phyloP scores from a whole-genome alignment of 2,329 filamentous ascomycete genomes.

The Esteya vermicola region DNA sequence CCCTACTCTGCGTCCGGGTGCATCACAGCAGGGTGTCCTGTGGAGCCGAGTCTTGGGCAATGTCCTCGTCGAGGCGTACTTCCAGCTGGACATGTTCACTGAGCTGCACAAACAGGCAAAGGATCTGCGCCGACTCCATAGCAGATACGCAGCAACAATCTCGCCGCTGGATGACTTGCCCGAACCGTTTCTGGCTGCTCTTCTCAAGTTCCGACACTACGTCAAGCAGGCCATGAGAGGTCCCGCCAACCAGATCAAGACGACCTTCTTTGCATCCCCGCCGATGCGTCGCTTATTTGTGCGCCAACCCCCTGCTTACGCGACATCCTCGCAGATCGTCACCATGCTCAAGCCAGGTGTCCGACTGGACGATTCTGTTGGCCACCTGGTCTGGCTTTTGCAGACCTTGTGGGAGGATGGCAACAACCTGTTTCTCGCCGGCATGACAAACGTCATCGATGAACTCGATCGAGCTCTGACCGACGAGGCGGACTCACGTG shows the following conservation, averaged over 20 bases:
- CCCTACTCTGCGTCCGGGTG: slow-evolving; percentile 8
- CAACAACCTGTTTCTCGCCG: neutral
- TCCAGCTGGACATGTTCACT: slow-evolving; percentile 22
- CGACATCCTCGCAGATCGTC: slow-evolving; percentile 10
- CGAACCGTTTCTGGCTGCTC: slow-evolving; percentile 20
- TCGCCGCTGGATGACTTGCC: slow-evolving; percentile 21
- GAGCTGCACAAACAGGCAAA: slow-evolving; percentile 20
- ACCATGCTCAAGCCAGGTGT: slow-evolving; percentile 8
- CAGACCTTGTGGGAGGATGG: slow-evolving; percentile 22
- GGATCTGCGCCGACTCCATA: slow-evolving; percentile 15
- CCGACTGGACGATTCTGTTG: slow-evolving; percentile 9
- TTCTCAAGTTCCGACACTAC: slow-evolving; percentile 25
- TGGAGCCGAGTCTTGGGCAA: slow-evolving; percentile 24
- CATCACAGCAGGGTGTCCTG: slow-evolving; percentile 13
- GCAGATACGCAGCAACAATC: slow-evolving; percentile 18
- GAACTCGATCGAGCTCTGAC: slow-evolving; percentile 31
- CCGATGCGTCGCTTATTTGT: slow-evolving; percentile 22
- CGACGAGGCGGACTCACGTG: slow-evolving; percentile 19
- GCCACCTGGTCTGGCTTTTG: slow-evolving; percentile 22
- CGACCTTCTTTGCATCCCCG: slow-evolving; percentile 21
- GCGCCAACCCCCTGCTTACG: slow-evolving; percentile 10
- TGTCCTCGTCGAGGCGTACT: slow-evolving; percentile 18
- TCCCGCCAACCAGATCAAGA: slow-evolving; percentile 14
- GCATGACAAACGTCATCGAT: slow-evolving; percentile 20
- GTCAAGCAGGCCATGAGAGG: slow-evolving; percentile 19